Percentiles rank a stretch among this genome's conserved stretches.
These are phyloP conservation scores for Trichosporon ovoides DNA, from an alignment of 1,284 basidiomycete species.

Conservation along the genomic window DNA sequence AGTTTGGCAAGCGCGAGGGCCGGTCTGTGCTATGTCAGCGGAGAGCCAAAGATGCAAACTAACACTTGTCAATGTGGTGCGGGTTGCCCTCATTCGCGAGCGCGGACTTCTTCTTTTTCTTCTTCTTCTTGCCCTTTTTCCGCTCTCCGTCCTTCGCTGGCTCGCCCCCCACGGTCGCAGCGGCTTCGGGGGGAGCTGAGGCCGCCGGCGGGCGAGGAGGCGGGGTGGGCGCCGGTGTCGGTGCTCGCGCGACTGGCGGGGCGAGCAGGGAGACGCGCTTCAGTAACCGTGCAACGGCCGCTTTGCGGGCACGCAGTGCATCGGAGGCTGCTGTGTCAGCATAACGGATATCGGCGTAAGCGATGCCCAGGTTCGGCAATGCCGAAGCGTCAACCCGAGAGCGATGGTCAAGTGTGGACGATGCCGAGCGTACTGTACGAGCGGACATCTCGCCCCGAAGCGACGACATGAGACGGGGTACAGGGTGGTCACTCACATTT, in stretches of 20 bases:
- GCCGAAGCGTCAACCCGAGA: neutral
- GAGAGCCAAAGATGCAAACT: conserved; percentile 10
- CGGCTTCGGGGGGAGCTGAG: neutral
- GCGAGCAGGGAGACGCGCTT: neutral
- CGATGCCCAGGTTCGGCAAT: too few relatives aligned
- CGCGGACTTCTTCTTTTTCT: conserved; percentile 33
- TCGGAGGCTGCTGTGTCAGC: neutral
- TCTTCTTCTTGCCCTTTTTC: neutral
- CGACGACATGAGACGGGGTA: too few relatives aligned
- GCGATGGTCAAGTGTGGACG: neutral
- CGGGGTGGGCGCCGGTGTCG: neutral
- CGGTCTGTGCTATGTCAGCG: conserved; percentile 39
- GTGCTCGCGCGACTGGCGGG: too few relatives aligned
- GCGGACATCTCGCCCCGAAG: too few relatives aligned
- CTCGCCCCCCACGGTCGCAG: too few relatives aligned
- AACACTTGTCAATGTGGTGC: conserved; percentile 73
- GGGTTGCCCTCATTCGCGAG: conserved; percentile 82
- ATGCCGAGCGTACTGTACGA: too few relatives aligned
- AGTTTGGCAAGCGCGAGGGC: conserved; percentile 29
- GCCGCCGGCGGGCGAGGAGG: neutral
- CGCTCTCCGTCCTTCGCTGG: too few relatives aligned
- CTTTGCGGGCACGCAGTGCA: neutral
- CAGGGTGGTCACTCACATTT: conserved; percentile 18
- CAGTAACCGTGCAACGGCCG: neutral
- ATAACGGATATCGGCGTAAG: too few relatives aligned